These are phyloP conservation scores for Paramyrothecium sp. DNA, from an alignment of 2,329 filamentous ascomycete genomes.

Conservation along the genomic window DNA sequence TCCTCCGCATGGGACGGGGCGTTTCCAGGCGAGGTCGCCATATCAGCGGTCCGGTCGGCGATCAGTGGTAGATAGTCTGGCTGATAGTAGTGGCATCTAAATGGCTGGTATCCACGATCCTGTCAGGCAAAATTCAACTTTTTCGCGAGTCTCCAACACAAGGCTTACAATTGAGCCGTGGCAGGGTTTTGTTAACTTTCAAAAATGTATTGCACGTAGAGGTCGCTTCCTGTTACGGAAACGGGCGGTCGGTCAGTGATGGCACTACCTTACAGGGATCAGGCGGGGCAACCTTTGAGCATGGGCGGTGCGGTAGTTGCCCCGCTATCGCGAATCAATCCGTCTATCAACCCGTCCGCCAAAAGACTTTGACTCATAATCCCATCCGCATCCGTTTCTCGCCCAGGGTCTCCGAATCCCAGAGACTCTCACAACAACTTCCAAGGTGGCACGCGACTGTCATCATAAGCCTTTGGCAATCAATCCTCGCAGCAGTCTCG, in stretches of 20 bases:
- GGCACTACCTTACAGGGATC: slow-evolving; percentile 27
- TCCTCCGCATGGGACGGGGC: slow-evolving; percentile 10
- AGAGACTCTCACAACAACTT: neutral
- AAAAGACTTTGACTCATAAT: neutral
- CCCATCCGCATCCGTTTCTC: neutral
- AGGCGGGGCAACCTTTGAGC: slow-evolving; percentile 19
- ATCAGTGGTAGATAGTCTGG: neutral
- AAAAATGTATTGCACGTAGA: neutral
- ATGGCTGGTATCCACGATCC: too few relatives aligned
- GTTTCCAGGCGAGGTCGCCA: neutral
- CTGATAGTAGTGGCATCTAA: neutral
- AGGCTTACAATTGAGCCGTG: neutral
- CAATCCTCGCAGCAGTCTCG: too few relatives aligned
- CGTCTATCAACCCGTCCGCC: neutral
- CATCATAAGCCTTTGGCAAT: too few relatives aligned
- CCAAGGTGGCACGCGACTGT: too few relatives aligned
- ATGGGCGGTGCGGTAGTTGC: neutral
- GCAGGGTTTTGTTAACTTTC: neutral
- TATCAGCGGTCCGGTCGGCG: neutral
- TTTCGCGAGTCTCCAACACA: neutral
- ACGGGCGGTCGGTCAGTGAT: slow-evolving; percentile 19
- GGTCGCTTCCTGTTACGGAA: slow-evolving; percentile 8
- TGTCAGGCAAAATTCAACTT: neutral
- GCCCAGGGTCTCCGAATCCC: neutral
- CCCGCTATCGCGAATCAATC: neutral